These are phyloP conservation scores for Podaxis mareebaensis DNA, from an alignment of 768 basidiomycete species.

Conservation along the genomic window DNA sequence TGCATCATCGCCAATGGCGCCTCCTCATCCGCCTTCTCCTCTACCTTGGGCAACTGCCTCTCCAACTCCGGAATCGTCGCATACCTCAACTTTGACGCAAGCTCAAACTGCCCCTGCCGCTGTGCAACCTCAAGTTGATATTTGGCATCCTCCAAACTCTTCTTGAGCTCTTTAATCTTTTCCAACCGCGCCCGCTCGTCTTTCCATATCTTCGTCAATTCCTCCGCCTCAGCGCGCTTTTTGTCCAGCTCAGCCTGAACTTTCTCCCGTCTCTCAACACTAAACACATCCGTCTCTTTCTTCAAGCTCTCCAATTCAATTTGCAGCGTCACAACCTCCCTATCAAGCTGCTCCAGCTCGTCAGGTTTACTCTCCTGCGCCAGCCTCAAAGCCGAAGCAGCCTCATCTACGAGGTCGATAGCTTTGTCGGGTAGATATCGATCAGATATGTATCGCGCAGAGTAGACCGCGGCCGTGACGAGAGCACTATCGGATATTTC, in stretches of 20 bases:
- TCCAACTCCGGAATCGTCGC: constrained; percentile 83
- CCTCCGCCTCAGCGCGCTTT: constrained; percentile 64
- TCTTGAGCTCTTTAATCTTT: constrained; percentile 70
- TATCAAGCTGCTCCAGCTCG: constrained; percentile 76
- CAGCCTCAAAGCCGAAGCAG: constrained; percentile 81
- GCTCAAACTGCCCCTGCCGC: constrained; percentile 84
- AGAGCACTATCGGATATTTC: constrained; percentile 87
- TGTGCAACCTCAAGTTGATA: constrained; percentile 87
- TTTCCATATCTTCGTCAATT: constrained; percentile 70
- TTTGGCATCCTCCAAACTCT: constrained; percentile 79
- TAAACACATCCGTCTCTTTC: constrained; percentile 85
- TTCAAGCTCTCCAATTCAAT: constrained; percentile 90
- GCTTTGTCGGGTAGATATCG: constrained; percentile 90
- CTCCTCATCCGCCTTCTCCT: constrained; percentile 44
- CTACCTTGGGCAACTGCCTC: constrained; percentile 62
- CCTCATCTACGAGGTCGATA: constrained; percentile 92
- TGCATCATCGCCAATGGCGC: constrained; percentile 69
- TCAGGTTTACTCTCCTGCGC: constrained; percentile 90
- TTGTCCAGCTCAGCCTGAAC: constrained; percentile 63
- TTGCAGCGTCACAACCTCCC: constrained; percentile 83
- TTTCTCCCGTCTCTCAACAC: constrained; percentile 65
- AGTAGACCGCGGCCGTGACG: constrained; percentile 87
- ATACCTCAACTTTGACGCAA: constrained; percentile 81
- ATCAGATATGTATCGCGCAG: constrained; percentile 83
- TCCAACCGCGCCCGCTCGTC: constrained; percentile 72